phyloP scores from a whole-genome alignment of 768 basidiomycete species.

The Panellus pusillus region DNA sequence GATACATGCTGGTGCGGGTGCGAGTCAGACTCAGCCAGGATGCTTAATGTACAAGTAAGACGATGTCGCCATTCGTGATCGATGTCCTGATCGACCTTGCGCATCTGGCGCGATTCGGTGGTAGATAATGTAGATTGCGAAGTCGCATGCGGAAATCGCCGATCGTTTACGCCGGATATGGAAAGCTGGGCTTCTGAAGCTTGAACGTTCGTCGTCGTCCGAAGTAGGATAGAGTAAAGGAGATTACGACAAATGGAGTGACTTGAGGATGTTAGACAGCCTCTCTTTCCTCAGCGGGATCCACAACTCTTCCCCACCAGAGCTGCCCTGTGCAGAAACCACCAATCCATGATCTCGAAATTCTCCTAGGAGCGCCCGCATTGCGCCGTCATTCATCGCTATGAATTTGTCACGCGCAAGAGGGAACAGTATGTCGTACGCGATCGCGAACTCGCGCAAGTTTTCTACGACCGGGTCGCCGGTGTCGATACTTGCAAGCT shows the following conservation, averaged over 20 bases:
- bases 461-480: conserved; percentile 35
- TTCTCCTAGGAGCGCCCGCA: conserved; percentile 81
- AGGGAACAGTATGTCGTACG: conserved; percentile 69
- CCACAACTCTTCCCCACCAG: conserved; percentile 73
- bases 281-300: conserved; percentile 83
- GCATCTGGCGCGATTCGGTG: too few relatives aligned
- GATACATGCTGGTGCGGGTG: conserved; percentile 8
- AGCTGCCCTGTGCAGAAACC: conserved; percentile 45
- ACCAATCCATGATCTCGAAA: conserved; percentile 90
- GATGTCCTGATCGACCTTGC: neutral
- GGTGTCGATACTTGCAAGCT: conserved; percentile 59
- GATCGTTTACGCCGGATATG: too few relatives aligned
- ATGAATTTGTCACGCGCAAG: conserved; percentile 81
- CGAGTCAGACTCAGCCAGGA: neutral
- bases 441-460: conserved; percentile 55
- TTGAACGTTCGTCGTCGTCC: too few relatives aligned
- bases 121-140: too few relatives aligned
- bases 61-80: conserved; percentile 15
- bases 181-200: too few relatives aligned
- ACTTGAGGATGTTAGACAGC: conserved; percentile 46
- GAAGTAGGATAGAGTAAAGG: too few relatives aligned
- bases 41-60: neutral
- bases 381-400: conserved; percentile 83
- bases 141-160: too few relatives aligned
- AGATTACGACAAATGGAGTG: conserved; percentile 5